phyloP scores from a whole-genome alignment of 1,139 yeast genomes.

The Yamadazyma diddensiae region DNA sequence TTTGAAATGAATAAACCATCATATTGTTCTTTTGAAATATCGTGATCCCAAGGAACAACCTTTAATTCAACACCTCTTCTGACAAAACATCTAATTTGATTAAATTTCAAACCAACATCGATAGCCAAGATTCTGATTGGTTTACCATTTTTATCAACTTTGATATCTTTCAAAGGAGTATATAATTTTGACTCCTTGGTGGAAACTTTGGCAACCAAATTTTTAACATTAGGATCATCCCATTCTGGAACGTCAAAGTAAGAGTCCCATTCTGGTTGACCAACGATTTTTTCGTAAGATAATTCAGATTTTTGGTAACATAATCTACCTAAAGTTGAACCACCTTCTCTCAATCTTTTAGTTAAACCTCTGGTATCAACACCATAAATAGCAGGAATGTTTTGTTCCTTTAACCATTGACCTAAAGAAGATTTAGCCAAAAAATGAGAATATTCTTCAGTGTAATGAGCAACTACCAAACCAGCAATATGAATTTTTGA shows the following conservation, averaged over 20 bases:
- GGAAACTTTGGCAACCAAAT: slow-evolving; percentile 90
- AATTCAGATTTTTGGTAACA: slow-evolving; percentile 55
- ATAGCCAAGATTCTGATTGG: slow-evolving; percentile 80
- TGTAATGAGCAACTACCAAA: slow-evolving; percentile 93
- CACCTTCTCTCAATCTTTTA: slow-evolving; percentile 85
- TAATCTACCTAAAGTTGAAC: slow-evolving; percentile 89
- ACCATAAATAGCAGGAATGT: slow-evolving; percentile 95
- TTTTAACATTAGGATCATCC: slow-evolving; percentile 88
- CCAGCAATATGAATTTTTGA: slow-evolving; percentile 93
- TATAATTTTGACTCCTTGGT: slow-evolving; percentile 71
- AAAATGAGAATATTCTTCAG: slow-evolving; percentile 92
- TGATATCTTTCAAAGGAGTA: slow-evolving; percentile 42
- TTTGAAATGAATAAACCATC: slow-evolving; percentile 96
- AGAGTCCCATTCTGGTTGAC: slow-evolving; percentile 49
- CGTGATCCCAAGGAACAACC: slow-evolving; percentile 96
- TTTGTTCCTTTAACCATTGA: slow-evolving; percentile 87
- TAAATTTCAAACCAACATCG: slow-evolving; percentile 97
- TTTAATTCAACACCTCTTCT: slow-evolving; percentile 93
- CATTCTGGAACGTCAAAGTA: slow-evolving; percentile 79
- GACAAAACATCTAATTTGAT: slow-evolving; percentile 96
- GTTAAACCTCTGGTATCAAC: slow-evolving; percentile 96
- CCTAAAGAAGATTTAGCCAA: slow-evolving; percentile 92
- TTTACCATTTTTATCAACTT: slow-evolving; percentile 66
- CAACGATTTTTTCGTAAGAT: slow-evolving; percentile 31
- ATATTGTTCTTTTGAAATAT: slow-evolving; percentile 68